Base-by-base conservation (phyloP, 2,329 filamentous ascomycete species). In the Fusarium staphyleae region DNA sequence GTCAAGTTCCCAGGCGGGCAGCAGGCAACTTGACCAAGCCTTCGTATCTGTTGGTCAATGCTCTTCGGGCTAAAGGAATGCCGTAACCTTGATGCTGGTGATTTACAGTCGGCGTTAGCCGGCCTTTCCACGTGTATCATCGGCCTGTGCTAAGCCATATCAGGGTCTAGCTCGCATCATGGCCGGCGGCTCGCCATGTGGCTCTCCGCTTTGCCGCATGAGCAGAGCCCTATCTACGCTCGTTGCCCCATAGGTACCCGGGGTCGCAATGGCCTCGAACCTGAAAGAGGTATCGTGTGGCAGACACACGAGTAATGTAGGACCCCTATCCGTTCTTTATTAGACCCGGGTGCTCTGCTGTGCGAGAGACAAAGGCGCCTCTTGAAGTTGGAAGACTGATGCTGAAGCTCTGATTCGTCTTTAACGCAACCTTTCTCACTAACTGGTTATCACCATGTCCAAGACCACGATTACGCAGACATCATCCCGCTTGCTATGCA, bases 401-500 rank as follows among this genome's bases (percentile, higher is more conserved):
- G 53, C 46, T 57, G 13, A 40, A 54, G 2, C 30, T 49, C 47
- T 34, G 34, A 34, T 37, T 51, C 24, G 51, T 47, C 40, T 54
- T 48, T 10, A 5, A 51, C 26, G 29, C 58, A n/a, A 47, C 50
- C 5, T 44, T 28, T 36, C 44, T 26, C 39, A 33, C 39, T 6
- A 30, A 24, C 22, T 8, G 8, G 22, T 24, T 24, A 41, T 16
- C 46, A 56, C 24, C 14, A 62, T 62, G 59, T 33, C 50, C 6
- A 60, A 62, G 16, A 55, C 50, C 32, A 65, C 44, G 36, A 60
- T 62, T 5, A 51, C 46, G 13, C 93, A 98, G 77, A 97, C 95
- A 53, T 97, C 93, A 18, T 97, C 93, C 66, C 87, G 93, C 72
- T 80, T 98, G 69, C 81, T 98, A 80, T 92, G 93, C 75, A 97